Percentiles rank a stretch among this genome's conserved stretches.
Conservation (phyloP, 441 rosid species). For the Breynia disticha region DNA sequence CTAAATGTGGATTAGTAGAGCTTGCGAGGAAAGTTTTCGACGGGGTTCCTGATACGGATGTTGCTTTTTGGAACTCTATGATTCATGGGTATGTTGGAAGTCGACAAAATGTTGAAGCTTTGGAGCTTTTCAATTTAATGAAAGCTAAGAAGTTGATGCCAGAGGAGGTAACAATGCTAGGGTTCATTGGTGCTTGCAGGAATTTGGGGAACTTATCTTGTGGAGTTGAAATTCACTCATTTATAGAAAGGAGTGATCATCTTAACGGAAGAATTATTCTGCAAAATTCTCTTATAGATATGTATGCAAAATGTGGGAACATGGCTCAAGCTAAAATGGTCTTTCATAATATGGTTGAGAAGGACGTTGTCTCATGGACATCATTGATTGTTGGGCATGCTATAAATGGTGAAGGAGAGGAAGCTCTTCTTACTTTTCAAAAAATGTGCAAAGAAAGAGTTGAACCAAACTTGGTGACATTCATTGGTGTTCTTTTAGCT, state of each 20-base stretch:
- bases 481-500: conserved; percentile 28
- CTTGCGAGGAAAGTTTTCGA: conserved; percentile 24
- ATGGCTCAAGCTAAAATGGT: conserved; percentile 21
- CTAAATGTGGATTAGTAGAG: conserved; percentile 18
- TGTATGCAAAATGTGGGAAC: conserved; percentile 27
- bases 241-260: conserved; percentile 13
- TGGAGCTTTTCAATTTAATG: conserved; percentile 16
- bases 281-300: conserved; percentile 27
- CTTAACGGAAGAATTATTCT: conserved; percentile 19
- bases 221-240: conserved; percentile 21
- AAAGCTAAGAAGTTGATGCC: conserved; percentile 15
- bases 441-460: conserved; percentile 24
- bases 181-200: conserved; percentile 19
- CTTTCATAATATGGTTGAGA: conserved; percentile 19
- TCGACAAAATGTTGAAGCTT: conserved; percentile 19
- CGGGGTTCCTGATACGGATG: conserved; percentile 12
- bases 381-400: conserved; percentile 33
- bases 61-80: conserved; percentile 24
- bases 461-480: conserved; percentile 29
- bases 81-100: conserved; percentile 23
- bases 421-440: conserved; percentile 25
- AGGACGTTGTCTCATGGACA: conserved; percentile 31
- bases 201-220: conserved; percentile 19
- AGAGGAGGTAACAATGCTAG: conserved; percentile 27
- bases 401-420: conserved; percentile 28